These are phyloP conservation scores for Zygotorulaspora sp. DNA, from an alignment of 805 yeast species.

Conservation along the genomic window DNA sequence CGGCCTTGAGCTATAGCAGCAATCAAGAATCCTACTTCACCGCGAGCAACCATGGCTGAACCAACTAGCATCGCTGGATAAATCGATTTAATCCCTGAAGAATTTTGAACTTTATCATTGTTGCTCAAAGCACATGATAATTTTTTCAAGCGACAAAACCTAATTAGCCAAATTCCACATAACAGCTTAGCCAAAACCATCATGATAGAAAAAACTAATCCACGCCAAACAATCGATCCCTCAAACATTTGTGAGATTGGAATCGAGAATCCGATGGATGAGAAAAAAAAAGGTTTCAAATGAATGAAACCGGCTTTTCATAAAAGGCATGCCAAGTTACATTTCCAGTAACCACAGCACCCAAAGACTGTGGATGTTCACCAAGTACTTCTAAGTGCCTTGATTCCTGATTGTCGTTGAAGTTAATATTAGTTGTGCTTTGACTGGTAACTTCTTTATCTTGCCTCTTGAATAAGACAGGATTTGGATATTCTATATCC, in stretches of 20 bases:
- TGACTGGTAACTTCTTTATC: background rate
- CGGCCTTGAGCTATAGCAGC: conserved; percentile 1
- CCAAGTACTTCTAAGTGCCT: background rate
- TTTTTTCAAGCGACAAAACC: too few relatives aligned
- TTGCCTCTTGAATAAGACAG: background rate
- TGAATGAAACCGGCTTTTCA: background rate
- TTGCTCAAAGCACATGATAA: too few relatives aligned
- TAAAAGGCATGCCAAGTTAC: background rate
- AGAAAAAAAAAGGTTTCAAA: conserved; percentile 1
- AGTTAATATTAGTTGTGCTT: background rate
- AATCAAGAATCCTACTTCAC: conserved; percentile 1
- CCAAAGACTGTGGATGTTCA: background rate
- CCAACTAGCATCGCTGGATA: background rate
- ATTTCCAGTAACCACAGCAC: background rate
- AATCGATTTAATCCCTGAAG: background rate
- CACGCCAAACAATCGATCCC: background rate
- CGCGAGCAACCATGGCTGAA: conserved; percentile 2
- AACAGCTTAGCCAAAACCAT: conserved; percentile 1
- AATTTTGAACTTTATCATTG: background rate
- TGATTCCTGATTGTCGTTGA: too few relatives aligned
- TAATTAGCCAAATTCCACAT: conserved; percentile 1
- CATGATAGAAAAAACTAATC: background rate
- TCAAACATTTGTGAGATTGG: conserved; percentile 1
- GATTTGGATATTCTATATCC: background rate
- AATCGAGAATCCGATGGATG: conserved; percentile 1